phyloP scores from a whole-genome alignment of 495 filamentous ascomycete species.

The Penicillium cataractarum region DNA sequence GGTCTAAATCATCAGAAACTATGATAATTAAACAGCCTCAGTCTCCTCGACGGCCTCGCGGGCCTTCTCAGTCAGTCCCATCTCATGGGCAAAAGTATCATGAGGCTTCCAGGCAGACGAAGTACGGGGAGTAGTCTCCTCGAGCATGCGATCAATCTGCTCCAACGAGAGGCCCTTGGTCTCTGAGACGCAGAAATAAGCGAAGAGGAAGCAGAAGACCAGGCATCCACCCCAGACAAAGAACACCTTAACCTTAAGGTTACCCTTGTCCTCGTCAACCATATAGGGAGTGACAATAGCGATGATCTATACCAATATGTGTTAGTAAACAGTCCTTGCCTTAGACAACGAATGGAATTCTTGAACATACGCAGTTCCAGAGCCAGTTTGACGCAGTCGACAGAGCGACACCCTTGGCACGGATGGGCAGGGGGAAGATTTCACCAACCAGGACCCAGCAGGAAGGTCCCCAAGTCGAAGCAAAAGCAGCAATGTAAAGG shows the following conservation, averaged over 20 bases:
- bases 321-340: no score
- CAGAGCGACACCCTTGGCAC: not conserved
- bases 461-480: not conserved
- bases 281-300: not conserved
- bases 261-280: not conserved
- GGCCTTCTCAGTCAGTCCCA: no score
- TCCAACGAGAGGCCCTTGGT: constrained; percentile 1
- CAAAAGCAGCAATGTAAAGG: not conserved
- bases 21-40: no score
- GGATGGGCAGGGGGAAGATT: constrained; percentile 2
- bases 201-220: not conserved
- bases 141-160: not conserved
- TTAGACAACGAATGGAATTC: no score
- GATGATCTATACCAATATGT: not conserved
- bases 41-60: no score
- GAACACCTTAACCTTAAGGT: not conserved
- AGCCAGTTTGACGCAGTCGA: constrained; percentile 1
- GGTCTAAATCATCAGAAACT: no score
- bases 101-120: not conserved
- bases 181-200: not conserved
- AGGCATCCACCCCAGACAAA: not conserved
- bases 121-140: not conserved
- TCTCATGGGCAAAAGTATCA: no score
- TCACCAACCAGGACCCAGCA: not conserved
- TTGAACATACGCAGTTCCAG: not conserved